Evolutionary conservation across 352 stramenopile species (phyloP).

Genomic region (Peronosclerospora sorghi): DNA sequence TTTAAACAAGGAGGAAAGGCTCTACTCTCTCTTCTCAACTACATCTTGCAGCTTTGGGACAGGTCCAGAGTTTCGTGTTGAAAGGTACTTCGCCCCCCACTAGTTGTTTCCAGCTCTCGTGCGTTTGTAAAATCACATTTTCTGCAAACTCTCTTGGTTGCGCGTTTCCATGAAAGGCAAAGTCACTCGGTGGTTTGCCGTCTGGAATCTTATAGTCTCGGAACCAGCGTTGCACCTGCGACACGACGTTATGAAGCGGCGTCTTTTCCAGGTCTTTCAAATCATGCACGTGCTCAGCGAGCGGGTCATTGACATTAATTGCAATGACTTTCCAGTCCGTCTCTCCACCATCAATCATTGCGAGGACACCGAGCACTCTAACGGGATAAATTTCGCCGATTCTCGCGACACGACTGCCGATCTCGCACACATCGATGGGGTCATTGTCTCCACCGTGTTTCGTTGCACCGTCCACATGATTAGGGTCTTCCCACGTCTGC

Average conservation of each 20-base stretch:
- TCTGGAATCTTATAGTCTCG: slow-evolving; percentile 99
- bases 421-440: slow-evolving; percentile 98
- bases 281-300: slow-evolving; percentile 92
- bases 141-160: slow-evolving; percentile 78
- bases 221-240: slow-evolving; percentile 90
- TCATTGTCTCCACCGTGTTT: slow-evolving; percentile 94
- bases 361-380: slow-evolving; percentile 95
- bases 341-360: slow-evolving; percentile 99
- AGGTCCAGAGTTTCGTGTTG: slow-evolving; percentile 59
- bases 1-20: no score
- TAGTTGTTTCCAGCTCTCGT: slow-evolving; percentile 82
- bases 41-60: background rate
- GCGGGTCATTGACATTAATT: slow-evolving; percentile 92
- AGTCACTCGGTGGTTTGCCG: slow-evolving; percentile 97
- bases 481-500: slow-evolving; percentile 99
- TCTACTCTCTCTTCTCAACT: no score
- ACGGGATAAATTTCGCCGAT: slow-evolving; percentile 93
- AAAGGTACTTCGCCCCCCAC: slow-evolving; percentile 36
- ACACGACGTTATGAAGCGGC: slow-evolving; percentile 56
- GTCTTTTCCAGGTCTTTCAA: slow-evolving; percentile 78
- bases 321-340: slow-evolving; percentile 99
- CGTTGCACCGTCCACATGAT: slow-evolving; percentile 88
- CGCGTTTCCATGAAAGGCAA: slow-evolving; percentile 95
- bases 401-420: slow-evolving; percentile 84
- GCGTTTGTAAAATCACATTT: slow-evolving; percentile 85